Evolutionary conservation across 2,329 filamentous ascomycete genomes (phyloP), one percentile per base, ranked within the genome.

Genomic region (Hymenoscyphus albidus): DNA sequence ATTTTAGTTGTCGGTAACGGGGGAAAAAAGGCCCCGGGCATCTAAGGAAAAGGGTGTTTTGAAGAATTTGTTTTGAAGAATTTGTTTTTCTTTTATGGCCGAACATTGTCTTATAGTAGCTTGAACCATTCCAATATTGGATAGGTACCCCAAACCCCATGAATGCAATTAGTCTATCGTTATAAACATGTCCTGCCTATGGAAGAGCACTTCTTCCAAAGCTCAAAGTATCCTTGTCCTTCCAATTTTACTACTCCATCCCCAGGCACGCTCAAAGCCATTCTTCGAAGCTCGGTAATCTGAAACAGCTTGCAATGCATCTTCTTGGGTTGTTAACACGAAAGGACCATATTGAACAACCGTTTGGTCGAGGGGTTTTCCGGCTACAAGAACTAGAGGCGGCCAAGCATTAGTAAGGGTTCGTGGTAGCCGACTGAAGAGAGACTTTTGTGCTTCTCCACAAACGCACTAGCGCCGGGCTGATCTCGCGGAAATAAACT

Each of bases 281-380:
- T 94, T 93, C 44, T 83, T 81, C 68, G 85, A 82, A 14, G 82
- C 86, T 78, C 91, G 88, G 73, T 87, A 95, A 76, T 95, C 91
- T 71, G 85, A 79, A 77, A 95, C 82, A 1, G 91, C 90, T 80
- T 94, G 83, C 72, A 90, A 87, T 3, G 94, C 88, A 69, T 90
- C 87, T 62, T 90, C 87, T 74, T 89, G 81, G 54, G 83, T 85
- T 66, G 80, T 92, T 65, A 93, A 78, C n/a, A 95, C 92, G 74
- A 95, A 95, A 0, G 92, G 91, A 0, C 91, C 92, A 72, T 94
- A 93, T 79, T 95, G 91, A 40, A 94, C 88, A 42, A 95, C 84
- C 51, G 88, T 84, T 78, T 95, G 91, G 71, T 94, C 88, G 0
- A 94, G 81, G 1, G 93, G 92, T 70, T 90, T 84, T 12, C 93